Evolutionary conservation across 106 monocot genomes (phyloP), one percentile per base, ranked within the genome.

Genomic region (Vanilla planifolia): DNA sequence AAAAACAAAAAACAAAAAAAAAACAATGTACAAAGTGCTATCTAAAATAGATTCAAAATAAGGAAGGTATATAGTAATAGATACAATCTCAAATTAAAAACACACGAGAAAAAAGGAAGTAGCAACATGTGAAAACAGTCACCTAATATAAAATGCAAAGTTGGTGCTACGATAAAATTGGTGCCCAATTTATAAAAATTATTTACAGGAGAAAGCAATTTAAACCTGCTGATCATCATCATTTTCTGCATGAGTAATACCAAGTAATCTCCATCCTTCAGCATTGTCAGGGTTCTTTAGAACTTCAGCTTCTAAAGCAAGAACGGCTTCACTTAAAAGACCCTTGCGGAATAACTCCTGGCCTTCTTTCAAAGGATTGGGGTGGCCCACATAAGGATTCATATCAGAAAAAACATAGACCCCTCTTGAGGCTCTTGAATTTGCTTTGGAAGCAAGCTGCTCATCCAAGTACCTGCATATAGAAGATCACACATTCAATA

Each of bases 321-420:
- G 87, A 59, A 96, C 96, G 61, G 96, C 96, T 68, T 96, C 96
- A 77, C 96, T 96, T 70, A 96, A 70, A 77, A 96, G 96, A n/a
- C 96, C 96, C 68, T 88, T 96, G n/a, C 91, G 83, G 56, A 96
- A 96, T 15, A 96, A 81, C 16, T 96, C 96, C 56, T 96, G 96
- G 22, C 96, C 96, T 81, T 91, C 91, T 69, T 74, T 79, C 64
- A 96, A 66, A 58, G 96, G 96, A 69, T 96, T 84, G 23, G 96
- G 77, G 72, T 84, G 96, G 44, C 96, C 96, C 71, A 96, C 96
- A 71, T 96, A 96, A 37, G 96, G 96, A 53, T 96, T 96, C 79
- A 81, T 72, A 51, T 83, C 80, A 58, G 96, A 96, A 57, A 96
- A 96, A 26, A 87, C 91, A 75, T 96, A 96, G 57, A 81, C 74